phyloP scores from a whole-genome alignment of 331 rosid genomes.

The Telfairia occidentalis region DNA sequence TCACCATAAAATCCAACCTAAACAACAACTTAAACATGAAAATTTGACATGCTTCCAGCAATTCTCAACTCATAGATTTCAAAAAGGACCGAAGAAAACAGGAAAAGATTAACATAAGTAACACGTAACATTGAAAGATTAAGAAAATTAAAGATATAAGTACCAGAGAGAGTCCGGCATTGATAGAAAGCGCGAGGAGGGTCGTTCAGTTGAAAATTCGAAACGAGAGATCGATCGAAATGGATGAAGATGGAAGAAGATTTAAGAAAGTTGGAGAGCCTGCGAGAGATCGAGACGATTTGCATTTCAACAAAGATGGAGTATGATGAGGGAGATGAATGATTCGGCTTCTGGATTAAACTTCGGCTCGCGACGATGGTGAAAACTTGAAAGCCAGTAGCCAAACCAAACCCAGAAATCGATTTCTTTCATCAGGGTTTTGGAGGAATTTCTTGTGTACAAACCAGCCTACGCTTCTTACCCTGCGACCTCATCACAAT shows the following conservation, averaged over 20 bases:
- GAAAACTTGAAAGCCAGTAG: conserved; percentile 4
- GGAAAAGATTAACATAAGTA: not conserved
- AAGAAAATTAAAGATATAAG: conserved; percentile 15
- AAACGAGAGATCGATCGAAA: conserved; percentile 26
- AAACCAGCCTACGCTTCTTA: conserved; percentile 7
- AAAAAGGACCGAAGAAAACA: not conserved
- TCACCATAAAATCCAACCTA: not conserved
- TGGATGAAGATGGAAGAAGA: conserved; percentile 31
- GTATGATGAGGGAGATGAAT: not conserved
- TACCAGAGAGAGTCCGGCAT: conserved; percentile 27
- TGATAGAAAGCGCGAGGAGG: conserved; percentile 18
- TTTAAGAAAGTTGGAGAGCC: conserved; percentile 37
- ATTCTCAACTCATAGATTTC: not conserved
- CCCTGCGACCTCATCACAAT: conserved; percentile 16
- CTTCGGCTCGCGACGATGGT: conserved; percentile 28
- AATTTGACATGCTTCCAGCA: not conserved
- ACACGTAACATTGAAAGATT: not conserved
- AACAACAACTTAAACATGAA: not conserved
- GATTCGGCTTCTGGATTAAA: conserved; percentile 16
- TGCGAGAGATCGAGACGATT: conserved; percentile 41
- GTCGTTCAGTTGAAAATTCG: conserved; percentile 22
- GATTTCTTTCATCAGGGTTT: conserved; percentile 40
- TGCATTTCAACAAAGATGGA: conserved; percentile 37
- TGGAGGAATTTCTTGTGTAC: not conserved
- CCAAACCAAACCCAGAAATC: conserved; percentile 5